phyloP scores from a whole-genome alignment of 2,329 filamentous ascomycete species.

The Fonsecaea nubica region DNA sequence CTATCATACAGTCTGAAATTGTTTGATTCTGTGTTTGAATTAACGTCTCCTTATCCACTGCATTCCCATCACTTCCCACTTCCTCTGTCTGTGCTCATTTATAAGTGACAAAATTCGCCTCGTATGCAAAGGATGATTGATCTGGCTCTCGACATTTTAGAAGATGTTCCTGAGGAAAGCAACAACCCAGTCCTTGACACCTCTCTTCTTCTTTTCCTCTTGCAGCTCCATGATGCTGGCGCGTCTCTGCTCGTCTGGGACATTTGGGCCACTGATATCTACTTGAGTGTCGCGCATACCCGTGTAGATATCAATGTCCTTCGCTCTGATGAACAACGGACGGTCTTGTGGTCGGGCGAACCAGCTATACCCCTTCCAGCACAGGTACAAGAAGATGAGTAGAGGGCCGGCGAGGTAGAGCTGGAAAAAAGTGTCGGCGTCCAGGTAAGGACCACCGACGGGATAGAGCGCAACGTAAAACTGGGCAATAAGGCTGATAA shows the following conservation, averaged over 20 bases:
- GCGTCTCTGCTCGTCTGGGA: constrained; percentile 42
- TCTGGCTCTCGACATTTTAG: constrained; percentile 28
- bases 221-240: constrained; percentile 44
- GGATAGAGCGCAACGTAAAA: constrained; percentile 90
- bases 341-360: constrained; percentile 42
- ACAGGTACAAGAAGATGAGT: constrained; percentile 37
- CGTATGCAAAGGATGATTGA: constrained; percentile 15
- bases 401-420: constrained; percentile 39
- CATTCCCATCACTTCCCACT: too few species aligned
- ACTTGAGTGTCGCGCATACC: constrained; percentile 44
- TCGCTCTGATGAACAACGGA: constrained; percentile 42
- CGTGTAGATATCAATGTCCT: constrained; percentile 48
- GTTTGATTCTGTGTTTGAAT: too few species aligned
- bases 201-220: constrained; percentile 43
- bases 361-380: constrained; percentile 39
- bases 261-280: constrained; percentile 41
- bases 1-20: too few species aligned
- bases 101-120: too few species aligned
- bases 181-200: constrained; percentile 31
- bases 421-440: constrained; percentile 39
- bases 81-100: too few species aligned
- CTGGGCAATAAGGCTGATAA: constrained; percentile 77
- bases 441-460: constrained; percentile 53
- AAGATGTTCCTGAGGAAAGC: constrained; percentile 31
- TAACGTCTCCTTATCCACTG: too few species aligned